A percentile compares a stretch with the other conserved stretches of the same genome.
Conservation (phyloP, 1,284 basidiomycete genomes). For the Lignosus rhinocerotis region DNA sequence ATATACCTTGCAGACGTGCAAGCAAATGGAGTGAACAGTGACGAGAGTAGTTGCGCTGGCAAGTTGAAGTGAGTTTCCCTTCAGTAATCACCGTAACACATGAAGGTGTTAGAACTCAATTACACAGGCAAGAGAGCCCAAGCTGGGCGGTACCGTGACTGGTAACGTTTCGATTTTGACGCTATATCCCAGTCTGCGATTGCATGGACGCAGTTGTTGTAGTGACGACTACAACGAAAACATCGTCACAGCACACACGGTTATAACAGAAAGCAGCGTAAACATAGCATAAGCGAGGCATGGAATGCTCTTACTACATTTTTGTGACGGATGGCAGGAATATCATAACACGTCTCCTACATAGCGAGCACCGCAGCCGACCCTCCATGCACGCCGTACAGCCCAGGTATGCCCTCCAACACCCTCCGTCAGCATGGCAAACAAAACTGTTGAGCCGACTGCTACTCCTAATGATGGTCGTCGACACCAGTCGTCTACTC, state of each 20-base stretch:
- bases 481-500: slow-evolving; percentile 38
- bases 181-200: too few species aligned
- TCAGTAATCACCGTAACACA: too few species aligned
- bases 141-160: too few species aligned
- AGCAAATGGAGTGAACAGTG: too few species aligned
- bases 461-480: slow-evolving; percentile 13
- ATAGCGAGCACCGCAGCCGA: slow-evolving; percentile 18
- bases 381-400: slow-evolving; percentile 22
- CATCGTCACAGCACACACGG: not conserved
- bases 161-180: too few species aligned
- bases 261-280: slow-evolving; percentile 20
- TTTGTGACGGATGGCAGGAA: slow-evolving; percentile 34
- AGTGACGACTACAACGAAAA: too few species aligned
- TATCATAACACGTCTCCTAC: slow-evolving; percentile 29
- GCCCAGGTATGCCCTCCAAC: slow-evolving; percentile 21
- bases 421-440: slow-evolving; percentile 2
- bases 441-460: slow-evolving; percentile 4
- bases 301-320: slow-evolving; percentile 42
- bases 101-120: too few species aligned
- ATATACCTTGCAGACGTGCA: too few species aligned
- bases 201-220: too few species aligned
- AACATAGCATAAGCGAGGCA: slow-evolving; percentile 40
- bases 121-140: too few species aligned
- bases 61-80: not conserved
- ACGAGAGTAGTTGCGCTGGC: not conserved